These are phyloP conservation scores for Melastoma candidum DNA, from an alignment of 441 rosid genomes.

Conservation along the genomic window DNA sequence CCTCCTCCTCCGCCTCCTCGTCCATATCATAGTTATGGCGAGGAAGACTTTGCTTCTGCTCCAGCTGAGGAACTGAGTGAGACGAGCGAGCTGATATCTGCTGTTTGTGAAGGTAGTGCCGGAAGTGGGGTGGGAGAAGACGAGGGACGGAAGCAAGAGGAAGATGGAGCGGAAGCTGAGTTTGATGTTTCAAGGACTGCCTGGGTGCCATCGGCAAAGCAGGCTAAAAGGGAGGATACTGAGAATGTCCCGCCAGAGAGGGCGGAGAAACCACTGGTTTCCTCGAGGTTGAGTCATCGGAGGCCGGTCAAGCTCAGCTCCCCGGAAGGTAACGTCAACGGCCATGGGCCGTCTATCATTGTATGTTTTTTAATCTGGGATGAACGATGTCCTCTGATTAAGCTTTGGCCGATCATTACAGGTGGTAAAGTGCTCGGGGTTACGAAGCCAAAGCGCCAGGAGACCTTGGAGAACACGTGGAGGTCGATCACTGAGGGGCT, in stretches of 20 bases:
- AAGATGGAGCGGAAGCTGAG: constrained; percentile 17
- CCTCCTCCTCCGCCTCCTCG: too few relatives aligned
- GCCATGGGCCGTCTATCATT: not conserved
- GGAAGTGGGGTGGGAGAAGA: constrained; percentile 14
- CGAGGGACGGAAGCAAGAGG: constrained; percentile 9
- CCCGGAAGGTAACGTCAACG: constrained; percentile 12
- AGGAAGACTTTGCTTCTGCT: too few relatives aligned
- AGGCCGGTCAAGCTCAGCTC: constrained; percentile 6
- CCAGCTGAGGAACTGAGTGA: too few relatives aligned
- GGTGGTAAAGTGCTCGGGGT: constrained; percentile 11
- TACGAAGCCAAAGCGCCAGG: constrained; percentile 10
- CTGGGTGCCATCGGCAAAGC: constrained; percentile 25
- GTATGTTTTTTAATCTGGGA: not conserved
- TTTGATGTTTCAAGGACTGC: constrained; percentile 22
- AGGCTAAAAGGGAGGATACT: not conserved
- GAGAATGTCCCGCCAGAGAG: not conserved
- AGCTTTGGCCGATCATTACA: not conserved
- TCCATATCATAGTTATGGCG: too few relatives aligned
- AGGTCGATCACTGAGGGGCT: constrained; percentile 15
- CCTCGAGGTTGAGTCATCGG: constrained; percentile 11
- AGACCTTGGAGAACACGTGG: constrained; percentile 17
- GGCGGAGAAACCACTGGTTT: constrained; percentile 16
- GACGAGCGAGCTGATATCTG: not conserved
- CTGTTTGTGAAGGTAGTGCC: constrained; percentile 6
- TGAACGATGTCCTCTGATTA: not conserved